Base-by-base conservation (phyloP, 2,329 filamentous ascomycete species). In the Penicillium janthinellum region DNA sequence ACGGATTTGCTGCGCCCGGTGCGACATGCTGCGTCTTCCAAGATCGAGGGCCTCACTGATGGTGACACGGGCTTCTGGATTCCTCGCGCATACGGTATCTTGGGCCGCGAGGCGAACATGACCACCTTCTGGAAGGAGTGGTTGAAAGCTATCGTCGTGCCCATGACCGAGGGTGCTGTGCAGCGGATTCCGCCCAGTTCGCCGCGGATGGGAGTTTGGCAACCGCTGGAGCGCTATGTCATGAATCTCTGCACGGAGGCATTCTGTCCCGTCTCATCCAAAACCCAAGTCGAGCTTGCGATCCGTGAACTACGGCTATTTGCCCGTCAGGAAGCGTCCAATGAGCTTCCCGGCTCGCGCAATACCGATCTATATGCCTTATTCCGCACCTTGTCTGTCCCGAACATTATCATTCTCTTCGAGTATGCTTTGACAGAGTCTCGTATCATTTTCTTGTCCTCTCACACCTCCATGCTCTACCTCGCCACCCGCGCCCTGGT, bases 81-180 rank as follows among this genome's bases (percentile, higher is more conserved):
- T 53, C 95, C 95, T 17, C 86, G 95, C 64, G 92, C 94, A 1
- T 99, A 96, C 72, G 95, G 95, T 59, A 89, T 99, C 62, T 82
- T 99, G 63, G 95, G 95, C 37, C 86, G 91, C 63, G 95, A 99
- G 73, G 83, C 84, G 12, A 89, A 87, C 61, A 85, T 96, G 78
- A 92, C 93, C 64, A 86, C 88, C 35, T 98, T 99, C 78, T 99
- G 94, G 93, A 98, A 98, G 76, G 95, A 99, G 75, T 99, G 95
- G 95, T 84, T 99, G 50, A 90, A 92, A 76, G 93, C 94, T 6
- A 85, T 98, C 10, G 83, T 95, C n/a, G 91, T 96, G 22, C 95
- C 95, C 31, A 99, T 98, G 95, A 92, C 88, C 1, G 92, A 96
- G 72, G 92, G 94, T 20, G 87, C 84, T 14, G 83, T 99, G 34